Percentiles rank a stretch among this genome's conserved stretches.
Evolutionary conservation across 441 rosid genomes (phyloP).

Genomic region (Dalechampia spathulata): DNA sequence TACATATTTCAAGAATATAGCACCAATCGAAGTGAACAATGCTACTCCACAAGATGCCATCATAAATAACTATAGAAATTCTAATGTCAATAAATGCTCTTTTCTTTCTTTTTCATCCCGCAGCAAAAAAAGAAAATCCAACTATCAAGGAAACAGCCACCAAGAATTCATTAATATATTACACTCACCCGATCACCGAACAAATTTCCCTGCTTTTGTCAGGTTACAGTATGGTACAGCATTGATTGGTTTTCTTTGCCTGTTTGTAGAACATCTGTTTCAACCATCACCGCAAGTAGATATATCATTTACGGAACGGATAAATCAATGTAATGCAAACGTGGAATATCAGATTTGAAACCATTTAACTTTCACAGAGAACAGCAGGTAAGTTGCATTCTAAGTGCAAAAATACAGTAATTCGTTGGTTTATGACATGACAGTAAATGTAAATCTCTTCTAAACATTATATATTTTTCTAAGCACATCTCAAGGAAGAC

Average conservation of each 20-base stretch:
- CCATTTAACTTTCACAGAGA: no score
- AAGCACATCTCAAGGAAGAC: neutral
- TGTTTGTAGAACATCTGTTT: conserved; percentile 99
- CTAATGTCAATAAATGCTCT: neutral
- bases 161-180: conserved; percentile 28
- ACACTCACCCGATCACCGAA: conserved; percentile 16
- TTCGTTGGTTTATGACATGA: no score
- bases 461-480: no score
- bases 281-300: conserved; percentile 9
- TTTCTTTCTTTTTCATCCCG: conserved; percentile 14
- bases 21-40: neutral
- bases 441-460: neutral
- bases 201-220: conserved; percentile 4
- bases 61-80: neutral
- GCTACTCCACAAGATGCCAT: neutral
- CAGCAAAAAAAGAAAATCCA: neutral
- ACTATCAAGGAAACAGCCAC: conserved; percentile 26
- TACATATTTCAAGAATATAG: neutral
- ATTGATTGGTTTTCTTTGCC: conserved; percentile 93
- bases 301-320: no score
- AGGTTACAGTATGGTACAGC: conserved; percentile 78
- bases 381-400: no score
- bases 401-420: no score
- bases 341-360: no score
- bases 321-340: no score